Evolutionary conservation across 2,329 filamentous ascomycete genomes (phyloP), one percentile per base, ranked within the genome.

Genomic region (Leptosphaerulina australis): DNA sequence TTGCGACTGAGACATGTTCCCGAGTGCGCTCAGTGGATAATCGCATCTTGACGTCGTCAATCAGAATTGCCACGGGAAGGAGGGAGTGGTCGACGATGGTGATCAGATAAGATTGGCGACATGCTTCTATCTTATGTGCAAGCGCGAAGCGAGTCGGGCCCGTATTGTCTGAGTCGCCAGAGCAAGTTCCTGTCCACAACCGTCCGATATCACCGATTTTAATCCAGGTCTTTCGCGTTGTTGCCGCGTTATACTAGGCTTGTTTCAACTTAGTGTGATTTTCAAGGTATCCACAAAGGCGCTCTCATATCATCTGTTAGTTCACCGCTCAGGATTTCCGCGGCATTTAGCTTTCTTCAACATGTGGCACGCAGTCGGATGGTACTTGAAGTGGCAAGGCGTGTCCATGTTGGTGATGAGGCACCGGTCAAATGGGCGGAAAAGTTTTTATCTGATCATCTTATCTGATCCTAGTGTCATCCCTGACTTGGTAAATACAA

Each of bases 91-190:
- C 15, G 11, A 18, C 17, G 24, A 31, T 17, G 31, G 3, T 11
- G 28, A 53, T 53, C 50, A 53, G 44, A 53, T 53, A 44, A 53
- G 50, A 53, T 48, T 33, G 24, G 26, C n/a, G 31, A 38, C 30
- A 29, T 29, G 15, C 25, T 28, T 46, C 31, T 24, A 37, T 51
- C 36, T 46, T 41, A 36, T 43, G 21, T 30, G 40, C 26, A 25
- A n/a, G 35, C 9, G 35, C 18, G 18, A 28, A 28, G n/a, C 9
- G 31, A 22, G 20, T 21, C 25, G 7, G 7, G 12, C 36, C 33
- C 29, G 36, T 31, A 11, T 26, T 30, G 30, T n/a, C n/a, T 51
- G 48, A 46, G 36, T 37, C 41, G 36, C 10, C 8, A 24, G 8
- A 31, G 31, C 36, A 7, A 4, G 6, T 17, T 25, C 41, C 25